Conservation (phyloP, 352 stramenopile genomes). For the Pythium diclinum region DNA sequence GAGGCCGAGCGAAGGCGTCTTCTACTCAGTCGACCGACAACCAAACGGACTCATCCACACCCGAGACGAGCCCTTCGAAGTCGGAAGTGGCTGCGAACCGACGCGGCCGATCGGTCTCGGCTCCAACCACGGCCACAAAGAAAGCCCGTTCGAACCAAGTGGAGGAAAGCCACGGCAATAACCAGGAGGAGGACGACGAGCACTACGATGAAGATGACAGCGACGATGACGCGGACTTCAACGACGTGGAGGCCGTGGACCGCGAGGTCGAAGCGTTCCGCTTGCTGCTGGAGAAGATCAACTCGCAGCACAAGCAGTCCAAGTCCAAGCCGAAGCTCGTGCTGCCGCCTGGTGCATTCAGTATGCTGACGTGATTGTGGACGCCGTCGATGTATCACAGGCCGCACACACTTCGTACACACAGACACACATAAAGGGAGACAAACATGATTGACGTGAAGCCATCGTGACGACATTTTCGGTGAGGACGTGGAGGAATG, state of each 20-base stretch:
- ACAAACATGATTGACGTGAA: not conserved
- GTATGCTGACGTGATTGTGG: not conserved
- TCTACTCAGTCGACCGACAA: not conserved
- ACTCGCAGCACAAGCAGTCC: slow-evolving; percentile 44
- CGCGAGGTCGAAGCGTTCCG: slow-evolving; percentile 78
- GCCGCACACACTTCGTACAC: not conserved
- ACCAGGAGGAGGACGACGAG: slow-evolving; percentile 10
- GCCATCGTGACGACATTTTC: not conserved
- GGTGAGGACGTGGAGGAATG: too few relatives aligned
- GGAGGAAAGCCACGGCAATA: not conserved
- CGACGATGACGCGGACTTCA: slow-evolving; percentile 10
- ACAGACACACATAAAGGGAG: slow-evolving; percentile 4
- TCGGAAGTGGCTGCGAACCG: not conserved
- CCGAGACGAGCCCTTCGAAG: slow-evolving; percentile 17
- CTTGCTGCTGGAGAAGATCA: slow-evolving; percentile 67
- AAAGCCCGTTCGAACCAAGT: slow-evolving; percentile 18
- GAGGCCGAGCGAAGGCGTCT: not conserved
- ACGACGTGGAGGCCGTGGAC: slow-evolving; percentile 50
- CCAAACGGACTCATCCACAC: slow-evolving; percentile 17
- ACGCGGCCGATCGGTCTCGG: slow-evolving; percentile 13
- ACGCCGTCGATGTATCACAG: not conserved
- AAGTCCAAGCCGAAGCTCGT: slow-evolving; percentile 67
- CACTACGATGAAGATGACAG: slow-evolving; percentile 10
- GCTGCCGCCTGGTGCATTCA: slow-evolving; percentile 61
- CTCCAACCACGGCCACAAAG: not conserved